Evolutionary conservation across 208 protist genomes (phyloP).

Genomic region (Plasmodiophora brassicae): DNA sequence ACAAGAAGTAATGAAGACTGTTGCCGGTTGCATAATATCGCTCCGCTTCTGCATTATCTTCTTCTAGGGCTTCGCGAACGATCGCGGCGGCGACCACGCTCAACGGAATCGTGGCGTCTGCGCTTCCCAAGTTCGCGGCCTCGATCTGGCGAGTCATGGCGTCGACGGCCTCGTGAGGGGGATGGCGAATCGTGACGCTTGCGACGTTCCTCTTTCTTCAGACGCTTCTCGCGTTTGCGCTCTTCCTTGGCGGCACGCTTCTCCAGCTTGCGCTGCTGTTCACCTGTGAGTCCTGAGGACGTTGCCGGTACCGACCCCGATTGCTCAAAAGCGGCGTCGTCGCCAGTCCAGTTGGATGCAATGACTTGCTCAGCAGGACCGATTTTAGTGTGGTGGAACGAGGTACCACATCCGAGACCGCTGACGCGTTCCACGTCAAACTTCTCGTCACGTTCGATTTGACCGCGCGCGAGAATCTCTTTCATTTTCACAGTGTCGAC

Average conservation of each 20-base stretch:
- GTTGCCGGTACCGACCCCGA: neutral
- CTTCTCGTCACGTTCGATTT: constrained; percentile 12
- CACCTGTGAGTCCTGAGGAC: neutral
- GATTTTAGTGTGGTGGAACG: neutral
- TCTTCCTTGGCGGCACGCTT: neutral
- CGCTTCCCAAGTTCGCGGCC: too few species aligned
- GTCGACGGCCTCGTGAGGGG: too few species aligned
- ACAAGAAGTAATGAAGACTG: neutral
- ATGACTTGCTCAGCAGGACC: neutral
- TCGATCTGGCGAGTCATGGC: too few species aligned
- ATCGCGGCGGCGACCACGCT: too few species aligned
- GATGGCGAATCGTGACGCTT: too few species aligned
- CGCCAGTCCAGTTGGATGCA: neutral
- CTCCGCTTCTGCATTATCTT: too few species aligned
- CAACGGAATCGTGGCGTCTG: too few species aligned
- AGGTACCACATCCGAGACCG: neutral
- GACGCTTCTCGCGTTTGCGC: neutral
- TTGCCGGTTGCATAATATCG: too few species aligned
- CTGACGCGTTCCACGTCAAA: neutral
- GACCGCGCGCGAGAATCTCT: neutral
- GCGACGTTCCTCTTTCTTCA: too few species aligned
- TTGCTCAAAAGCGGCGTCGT: neutral
- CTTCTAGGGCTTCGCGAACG: too few species aligned
- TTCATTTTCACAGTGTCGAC: neutral
- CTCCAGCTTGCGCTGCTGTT: neutral